A percentile compares a stretch with the other conserved stretches of the same genome.
Conservation (phyloP, 2,329 filamentous ascomycete species). For the Fonsecaea pedrosoi region DNA sequence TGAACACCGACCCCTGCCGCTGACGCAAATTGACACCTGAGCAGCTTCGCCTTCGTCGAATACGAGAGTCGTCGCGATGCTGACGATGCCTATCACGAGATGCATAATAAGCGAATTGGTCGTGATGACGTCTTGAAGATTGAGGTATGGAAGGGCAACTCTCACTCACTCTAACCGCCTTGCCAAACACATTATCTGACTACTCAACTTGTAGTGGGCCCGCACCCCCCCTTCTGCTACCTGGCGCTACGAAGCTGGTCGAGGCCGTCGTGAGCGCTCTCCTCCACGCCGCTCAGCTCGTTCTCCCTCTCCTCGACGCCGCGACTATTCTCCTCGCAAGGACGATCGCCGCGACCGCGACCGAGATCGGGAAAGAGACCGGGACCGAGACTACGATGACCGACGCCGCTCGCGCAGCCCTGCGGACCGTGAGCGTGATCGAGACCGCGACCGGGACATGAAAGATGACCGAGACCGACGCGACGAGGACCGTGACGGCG, state of each 20-base stretch:
- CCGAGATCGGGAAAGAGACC: constrained; percentile 69
- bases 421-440: constrained; percentile 54
- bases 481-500: constrained; percentile 74
- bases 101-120: constrained; percentile 99
- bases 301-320: constrained; percentile 64
- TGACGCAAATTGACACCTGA: constrained; percentile 42
- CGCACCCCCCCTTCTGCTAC: constrained; percentile 96
- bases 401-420: constrained; percentile 24
- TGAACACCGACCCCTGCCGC: constrained; percentile 41
- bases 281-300: constrained; percentile 77
- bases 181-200: constrained; percentile 1
- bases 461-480: constrained; percentile 74
- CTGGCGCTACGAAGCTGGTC: constrained; percentile 91
- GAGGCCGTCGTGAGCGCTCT: constrained; percentile 67
- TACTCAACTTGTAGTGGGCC: constrained; percentile 73
- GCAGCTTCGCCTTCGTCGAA: constrained; percentile 94
- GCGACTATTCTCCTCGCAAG: constrained; percentile 84
- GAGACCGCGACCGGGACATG: constrained; percentile 65
- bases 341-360: constrained; percentile 83
- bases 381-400: constrained; percentile 58
- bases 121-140: constrained; percentile 97
- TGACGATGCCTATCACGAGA: constrained; percentile 98
- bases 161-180: not conserved
- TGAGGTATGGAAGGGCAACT: constrained; percentile 68
- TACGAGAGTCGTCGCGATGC: constrained; percentile 98